Evolutionary conservation across 495 filamentous ascomycete species (phyloP).

Genomic region (Xylaria intraflava): DNA sequence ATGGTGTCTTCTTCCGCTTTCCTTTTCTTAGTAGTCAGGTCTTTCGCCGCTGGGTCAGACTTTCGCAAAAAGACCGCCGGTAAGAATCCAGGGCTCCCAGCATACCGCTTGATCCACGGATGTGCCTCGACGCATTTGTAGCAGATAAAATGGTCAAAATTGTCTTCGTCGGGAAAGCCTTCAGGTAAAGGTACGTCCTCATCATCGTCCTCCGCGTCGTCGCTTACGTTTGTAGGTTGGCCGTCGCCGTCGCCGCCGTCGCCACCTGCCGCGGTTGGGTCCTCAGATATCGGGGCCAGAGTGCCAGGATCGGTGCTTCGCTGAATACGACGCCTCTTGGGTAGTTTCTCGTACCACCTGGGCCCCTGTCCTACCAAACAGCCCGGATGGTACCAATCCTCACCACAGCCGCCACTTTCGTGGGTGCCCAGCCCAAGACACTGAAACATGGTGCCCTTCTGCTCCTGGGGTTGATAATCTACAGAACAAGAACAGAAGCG

Average conservation of each 20-base stretch:
- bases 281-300: slow-evolving; percentile 37
- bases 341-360: slow-evolving; percentile 49
- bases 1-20: slow-evolving; percentile 58
- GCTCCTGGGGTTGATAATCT: slow-evolving; percentile 74
- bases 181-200: slow-evolving; percentile 58
- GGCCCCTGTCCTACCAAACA: slow-evolving; percentile 76
- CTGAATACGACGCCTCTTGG: slow-evolving; percentile 27
- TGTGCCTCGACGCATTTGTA: slow-evolving; percentile 85
- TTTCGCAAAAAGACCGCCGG: slow-evolving; percentile 51
- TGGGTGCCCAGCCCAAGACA: slow-evolving; percentile 79
- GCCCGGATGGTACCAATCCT: slow-evolving; percentile 99
- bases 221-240: slow-evolving; percentile 19
- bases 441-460: slow-evolving; percentile 99
- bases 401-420: slow-evolving; percentile 82
- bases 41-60: slow-evolving; percentile 4
- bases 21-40: slow-evolving; percentile 57
- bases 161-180: slow-evolving; percentile 81
- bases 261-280: slow-evolving; percentile 14
- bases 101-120: slow-evolving; percentile 90
- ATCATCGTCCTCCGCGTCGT: slow-evolving; percentile 29
- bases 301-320: slow-evolving; percentile 11
- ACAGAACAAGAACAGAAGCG: slow-evolving; percentile 85
- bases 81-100: slow-evolving; percentile 76
- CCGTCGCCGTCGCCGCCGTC: slow-evolving; percentile 5
- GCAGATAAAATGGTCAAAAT: slow-evolving; percentile 85